Base-by-base conservation (phyloP, 768 basidiomycete genomes). In the Podaxis sp. region DNA sequence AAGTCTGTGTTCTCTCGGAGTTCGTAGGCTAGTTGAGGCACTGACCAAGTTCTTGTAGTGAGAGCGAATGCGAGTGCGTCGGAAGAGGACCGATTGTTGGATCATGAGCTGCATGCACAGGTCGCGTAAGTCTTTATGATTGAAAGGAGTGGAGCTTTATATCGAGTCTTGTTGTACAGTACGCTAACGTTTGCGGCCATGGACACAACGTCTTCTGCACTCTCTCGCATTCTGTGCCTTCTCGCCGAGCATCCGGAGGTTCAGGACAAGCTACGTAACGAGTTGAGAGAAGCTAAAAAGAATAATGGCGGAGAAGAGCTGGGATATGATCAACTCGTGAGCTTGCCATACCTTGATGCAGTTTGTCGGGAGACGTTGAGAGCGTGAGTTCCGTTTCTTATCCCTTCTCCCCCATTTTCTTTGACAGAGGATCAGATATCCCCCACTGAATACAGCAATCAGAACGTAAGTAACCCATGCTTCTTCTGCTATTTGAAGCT, bases 141-240 rank as follows among this genome's bases (percentile, higher is more conserved):
- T 48, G 23, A 23, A 23, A 23, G 23, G 25, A 0, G 25, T 25
- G 25, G 25, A 25, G 25, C 25, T 25, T 25, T 25, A 3, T 25
- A 25, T 3, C 25, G 25, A 25, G 25, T 13, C 23, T 21, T 21
- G 14, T 13, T 25, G 2, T 13, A n/a, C 40, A 79, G 76, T 16
- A 68, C 74, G 0, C 62, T 81, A 7, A 72, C 75, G 11, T 74
- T 78, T 57, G 77, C 77, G 0, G 78, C 74, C 0, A 75, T 72
- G 59, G 79, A 81, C 60, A 81, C 78, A 1, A 80, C 79, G 0
- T 77, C 79, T 1, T 70, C 65, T 5, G 74, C 74, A 2, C 63
- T 81, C 5, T 65, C 71, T 0, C 70, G 76, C 1, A 73, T 69
- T 5, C 58, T 82, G 2, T 62, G 69, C 36, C 46, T 74, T 0